phyloP scores from a whole-genome alignment of 305 asterid genomes.

The Solanum aculeatissimum region DNA sequence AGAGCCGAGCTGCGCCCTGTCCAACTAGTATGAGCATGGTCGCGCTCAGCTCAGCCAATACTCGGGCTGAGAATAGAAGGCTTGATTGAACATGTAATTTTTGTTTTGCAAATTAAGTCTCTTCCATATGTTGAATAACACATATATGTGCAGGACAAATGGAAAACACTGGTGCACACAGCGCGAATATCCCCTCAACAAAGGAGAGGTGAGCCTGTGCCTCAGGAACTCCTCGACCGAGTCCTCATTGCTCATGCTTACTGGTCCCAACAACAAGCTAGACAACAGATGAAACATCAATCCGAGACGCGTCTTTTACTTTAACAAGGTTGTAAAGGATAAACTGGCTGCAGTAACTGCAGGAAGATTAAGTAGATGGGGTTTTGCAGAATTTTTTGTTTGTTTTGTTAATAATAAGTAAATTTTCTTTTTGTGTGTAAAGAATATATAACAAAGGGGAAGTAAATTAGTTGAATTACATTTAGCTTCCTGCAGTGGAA shows the following conservation, averaged over 20 bases:
- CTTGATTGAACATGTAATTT: background rate
- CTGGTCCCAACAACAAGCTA: conserved; percentile 71
- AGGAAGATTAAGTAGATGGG: background rate
- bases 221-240: conserved; percentile 65
- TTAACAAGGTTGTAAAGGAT: background rate
- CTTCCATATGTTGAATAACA: background rate
- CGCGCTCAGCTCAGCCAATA: background rate
- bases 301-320: conserved; percentile 43
- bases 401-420: background rate
- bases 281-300: conserved; percentile 48
- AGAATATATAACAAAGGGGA: background rate
- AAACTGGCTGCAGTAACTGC: background rate
- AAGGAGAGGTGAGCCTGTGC: conserved; percentile 79
- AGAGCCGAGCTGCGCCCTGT: background rate
- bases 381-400: background rate
- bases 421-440: background rate
- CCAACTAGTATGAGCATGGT: background rate
- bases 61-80: background rate
- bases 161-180: conserved; percentile 81
- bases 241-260: conserved; percentile 58
- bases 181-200: conserved; percentile 79
- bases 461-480: background rate
- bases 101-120: background rate
- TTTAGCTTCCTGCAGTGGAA: background rate
- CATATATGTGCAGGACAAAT: conserved; percentile 40